Base-by-base conservation (phyloP, 1,284 basidiomycete species). In the Microbotryum saponariae region DNA sequence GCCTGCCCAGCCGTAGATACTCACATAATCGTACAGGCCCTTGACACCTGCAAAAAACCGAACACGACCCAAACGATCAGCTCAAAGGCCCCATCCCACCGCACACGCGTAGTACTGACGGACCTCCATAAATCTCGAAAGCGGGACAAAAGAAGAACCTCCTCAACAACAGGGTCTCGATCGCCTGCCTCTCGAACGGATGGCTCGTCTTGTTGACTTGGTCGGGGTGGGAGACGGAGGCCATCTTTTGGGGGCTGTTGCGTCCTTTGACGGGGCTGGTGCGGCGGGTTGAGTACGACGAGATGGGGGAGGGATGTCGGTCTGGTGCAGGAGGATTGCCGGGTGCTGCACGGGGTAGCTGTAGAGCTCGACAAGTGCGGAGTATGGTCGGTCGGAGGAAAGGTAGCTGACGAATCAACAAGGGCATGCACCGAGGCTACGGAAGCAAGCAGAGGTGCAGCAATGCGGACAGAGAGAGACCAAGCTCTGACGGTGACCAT, bases 111-210 rank as follows among this genome's bases (percentile, higher is more conserved):
- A 9, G 27, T 31, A 31, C 82, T 64, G 64, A 31, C 82, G 63
- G 64, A 89, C 93, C 94, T 66, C 92, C 91, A 73, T 97, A 98
- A 78, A 97, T 96, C 77, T 98, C 94, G 73, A 98, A 99, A 2
- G 96, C 90, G 58, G 93, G 94, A 12, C 92, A 91, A 76, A 89
- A 97, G 81, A 98, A 99, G 82, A 99, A 99, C 54, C 96, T 82
- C 67, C 89, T 85, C 72, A 88, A 89, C 66, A 97, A 83, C 61
- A 96, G 78, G 33, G 86, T 86, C 73, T 98, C 94, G 54, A 98
- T 82, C 58, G 87, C 83, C 37, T 79, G 71, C 77, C 96, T 94
- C 77, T 93, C 89, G 74, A 98, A 99, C 18, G 86, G 76, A 75
- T 97, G 92, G 0, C 85, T 86, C 14, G 82, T 83, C 79, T 89